Evolutionary conservation across 23 red algal species (phyloP).

Genomic region (Agarophyton chilense): DNA sequence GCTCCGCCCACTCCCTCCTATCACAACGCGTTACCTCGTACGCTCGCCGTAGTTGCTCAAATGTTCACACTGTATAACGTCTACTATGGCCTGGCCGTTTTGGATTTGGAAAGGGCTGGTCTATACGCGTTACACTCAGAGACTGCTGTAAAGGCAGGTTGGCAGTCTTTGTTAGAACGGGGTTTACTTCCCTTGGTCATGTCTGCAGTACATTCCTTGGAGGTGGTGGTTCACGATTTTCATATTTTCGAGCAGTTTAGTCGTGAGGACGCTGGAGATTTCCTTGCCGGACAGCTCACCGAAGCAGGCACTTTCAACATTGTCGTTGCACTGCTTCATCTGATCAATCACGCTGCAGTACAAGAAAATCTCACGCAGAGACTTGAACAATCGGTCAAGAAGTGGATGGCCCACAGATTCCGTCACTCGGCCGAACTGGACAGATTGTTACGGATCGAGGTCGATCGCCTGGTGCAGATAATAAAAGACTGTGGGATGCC

Average conservation of each 20-base stretch:
- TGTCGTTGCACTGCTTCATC: background rate
- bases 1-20: background rate
- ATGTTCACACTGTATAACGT: background rate
- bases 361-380: background rate
- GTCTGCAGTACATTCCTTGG: background rate
- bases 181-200: background rate
- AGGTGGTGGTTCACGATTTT: constrained; percentile 12
- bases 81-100: background rate
- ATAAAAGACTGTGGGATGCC: background rate
- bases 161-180: background rate
- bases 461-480: background rate
- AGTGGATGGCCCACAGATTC: constrained; percentile 4
- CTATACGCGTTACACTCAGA: background rate
- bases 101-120: background rate
- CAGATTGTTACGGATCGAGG: background rate
- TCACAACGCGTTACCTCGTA: background rate
- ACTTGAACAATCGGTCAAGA: background rate
- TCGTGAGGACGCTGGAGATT: background rate
- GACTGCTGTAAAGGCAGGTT: background rate
- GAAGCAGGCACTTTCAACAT: background rate
- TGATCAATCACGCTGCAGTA: background rate
- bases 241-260: background rate
- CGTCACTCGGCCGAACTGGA: background rate
- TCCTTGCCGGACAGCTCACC: background rate
- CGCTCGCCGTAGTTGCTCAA: background rate